phyloP scores from a whole-genome alignment of 1,139 yeast species.

The Pichia sp. region DNA sequence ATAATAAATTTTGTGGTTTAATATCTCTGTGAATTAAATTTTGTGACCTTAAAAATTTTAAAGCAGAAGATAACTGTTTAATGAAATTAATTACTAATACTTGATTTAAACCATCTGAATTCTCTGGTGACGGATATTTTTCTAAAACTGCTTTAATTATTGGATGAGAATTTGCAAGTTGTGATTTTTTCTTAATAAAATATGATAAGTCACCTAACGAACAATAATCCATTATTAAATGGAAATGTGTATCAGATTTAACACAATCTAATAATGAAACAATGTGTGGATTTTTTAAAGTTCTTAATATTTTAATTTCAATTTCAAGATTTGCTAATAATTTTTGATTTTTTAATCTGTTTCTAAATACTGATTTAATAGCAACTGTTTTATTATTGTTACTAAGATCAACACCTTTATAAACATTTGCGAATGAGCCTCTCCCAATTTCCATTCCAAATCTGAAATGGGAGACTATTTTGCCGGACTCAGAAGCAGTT shows the following conservation, averaged over 20 bases:
- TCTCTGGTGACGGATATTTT: constrained; percentile 74
- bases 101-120: constrained; percentile 73
- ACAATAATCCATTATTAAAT: constrained; percentile 95
- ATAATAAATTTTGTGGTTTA: constrained; percentile 86
- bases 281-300: constrained; percentile 87
- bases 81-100: constrained; percentile 76
- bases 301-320: constrained; percentile 79
- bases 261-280: constrained; percentile 80
- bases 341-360: constrained; percentile 79
- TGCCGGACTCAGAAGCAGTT: constrained; percentile 11
- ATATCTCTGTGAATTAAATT: constrained; percentile 88
- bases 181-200: constrained; percentile 71
- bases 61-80: constrained; percentile 80
- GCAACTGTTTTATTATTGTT: constrained; percentile 61
- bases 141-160: constrained; percentile 69
- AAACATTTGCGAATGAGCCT: constrained; percentile 94
- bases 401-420: constrained; percentile 49
- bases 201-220: constrained; percentile 89
- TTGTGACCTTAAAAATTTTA: constrained; percentile 71
- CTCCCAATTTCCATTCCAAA: constrained; percentile 79
- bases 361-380: constrained; percentile 77
- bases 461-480: constrained; percentile 39
- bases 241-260: constrained; percentile 74
- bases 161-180: constrained; percentile 71
- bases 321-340: constrained; percentile 84